Evolutionary conservation across 139 green algal genomes (phyloP), one percentile per base, ranked within the genome.

Genomic region (Asterochloris sp.): DNA sequence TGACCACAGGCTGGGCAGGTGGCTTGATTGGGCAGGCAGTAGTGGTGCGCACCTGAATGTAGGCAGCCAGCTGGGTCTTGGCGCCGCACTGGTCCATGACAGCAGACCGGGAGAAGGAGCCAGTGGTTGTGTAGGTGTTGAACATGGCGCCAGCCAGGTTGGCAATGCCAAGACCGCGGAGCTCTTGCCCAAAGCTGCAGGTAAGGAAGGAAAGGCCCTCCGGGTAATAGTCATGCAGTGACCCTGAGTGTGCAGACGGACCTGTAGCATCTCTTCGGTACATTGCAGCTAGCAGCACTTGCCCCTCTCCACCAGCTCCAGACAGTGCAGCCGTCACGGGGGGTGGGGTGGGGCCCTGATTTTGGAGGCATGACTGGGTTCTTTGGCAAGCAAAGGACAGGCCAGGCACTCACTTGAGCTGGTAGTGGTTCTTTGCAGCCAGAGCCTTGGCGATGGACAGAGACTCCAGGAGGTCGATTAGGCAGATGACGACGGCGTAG

Each of bases 361-460:
- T 24, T 9, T 21, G 66, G 9, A n/a, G 0, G 24, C 68, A 19
- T 23, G 68, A 29, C 68, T 29, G 68, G 68, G 68, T 0, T 0
- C 19, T n/a, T 13, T 73, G 66, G 4, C 21, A 73, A 79, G 74
- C 29, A 47, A n/a, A 19, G 6, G 62, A 0, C 76, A 24, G 13
- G 12, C 61, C 6, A 62, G 62, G 28, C 38, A 79, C 76, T 69
- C 27, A 85, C 83, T 85, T 83, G 47, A 97, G 86, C 64, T 92
- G 82, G 82, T 98, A 98, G 47, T 89, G 83, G 85, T 98, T 94
- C 87, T 94, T 93, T 61, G 80, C 80, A 0, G 95, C 94, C 54
- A 98, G 88, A 0, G 92, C 89, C 47, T 95, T 93, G 19, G 93
- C 94, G 27, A 98, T 98, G 82, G 89, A 92, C 62, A 97, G 96